Evolutionary conservation across 2,329 filamentous ascomycete species (phyloP), one percentile per base, ranked within the genome.

Genomic region (Claviceps humidiphila): DNA sequence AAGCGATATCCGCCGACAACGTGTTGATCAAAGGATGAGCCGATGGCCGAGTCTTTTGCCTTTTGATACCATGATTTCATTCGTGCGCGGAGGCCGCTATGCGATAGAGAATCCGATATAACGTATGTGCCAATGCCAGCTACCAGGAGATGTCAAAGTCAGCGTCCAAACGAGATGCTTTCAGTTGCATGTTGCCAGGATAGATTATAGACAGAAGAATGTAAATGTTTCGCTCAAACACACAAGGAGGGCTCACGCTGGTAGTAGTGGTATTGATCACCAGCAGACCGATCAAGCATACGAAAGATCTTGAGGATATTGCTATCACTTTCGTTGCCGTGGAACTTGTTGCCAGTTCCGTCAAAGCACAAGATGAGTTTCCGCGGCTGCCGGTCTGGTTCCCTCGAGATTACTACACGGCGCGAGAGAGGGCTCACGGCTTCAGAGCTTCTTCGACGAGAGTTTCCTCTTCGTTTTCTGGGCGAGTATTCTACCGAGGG

Each of bases 1-100:
- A 90, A 88, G 51, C 82, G 81, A 66, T 93, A 93, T 1, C 86
- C 87, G 7, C 83, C 87, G 59, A 93, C 86, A 11, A 93, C 87
- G 67, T 93, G 87, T 53, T 88, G 77, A 58, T 85, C 86, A 57
- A 94, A 91, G 0, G 84, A 88, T 0, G 84, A 85, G 1, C 88
- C 88, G 55, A 94, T 68, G 9, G 87, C 87, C 3, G 84, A 87
- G 64, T 93, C 87, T 58, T 88, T 88, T 54, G 84, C 81, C 59
- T 87, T 87, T 44, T 75, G 68, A 60, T 83, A 85, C 79, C 81
- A 86, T 8, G 80, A 83, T 55, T 75, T 76, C 53, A 86, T 59
- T 14, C 80, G 75, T 6, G 80, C 76, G 22, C 74, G 63, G 0
- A 73, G 60, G 11, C 78, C 74, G 0, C 77, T 84, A 57, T 80